Evolutionary conservation across 1,284 basidiomycete species (phyloP).

Genomic region (Austroboletus niveus): DNA sequence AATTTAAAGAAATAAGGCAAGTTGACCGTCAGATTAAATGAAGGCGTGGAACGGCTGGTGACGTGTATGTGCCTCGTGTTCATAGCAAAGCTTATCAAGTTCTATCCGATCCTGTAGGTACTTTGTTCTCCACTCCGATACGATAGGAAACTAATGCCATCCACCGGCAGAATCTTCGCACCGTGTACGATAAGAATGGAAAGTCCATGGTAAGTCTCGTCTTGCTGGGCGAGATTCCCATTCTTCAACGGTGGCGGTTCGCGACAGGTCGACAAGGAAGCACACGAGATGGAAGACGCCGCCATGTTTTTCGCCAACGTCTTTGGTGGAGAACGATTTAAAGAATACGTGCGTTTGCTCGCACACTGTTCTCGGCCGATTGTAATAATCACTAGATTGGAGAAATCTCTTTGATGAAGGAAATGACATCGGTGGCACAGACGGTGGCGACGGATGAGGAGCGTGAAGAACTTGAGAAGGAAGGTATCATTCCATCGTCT

Average conservation of each 20-base stretch:
- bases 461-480: slow-evolving; percentile 80
- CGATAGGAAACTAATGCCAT: slow-evolving; percentile 17
- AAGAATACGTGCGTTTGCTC: slow-evolving; percentile 69
- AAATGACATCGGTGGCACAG: slow-evolving; percentile 79
- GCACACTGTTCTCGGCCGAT: neutral
- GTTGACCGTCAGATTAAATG: slow-evolving; percentile 23
- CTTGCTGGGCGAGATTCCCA: slow-evolving; percentile 2
- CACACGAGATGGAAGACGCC: slow-evolving; percentile 78
- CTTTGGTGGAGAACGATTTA: slow-evolving; percentile 86
- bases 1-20: slow-evolving; percentile 92
- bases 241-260: slow-evolving; percentile 1
- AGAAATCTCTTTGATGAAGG: slow-evolving; percentile 91
- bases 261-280: slow-evolving; percentile 66
- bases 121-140: slow-evolving; percentile 16
- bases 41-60: slow-evolving; percentile 22
- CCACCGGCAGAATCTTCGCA: slow-evolving; percentile 69
- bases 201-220: slow-evolving; percentile 67
- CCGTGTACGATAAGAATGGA: slow-evolving; percentile 95
- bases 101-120: slow-evolving; percentile 71
- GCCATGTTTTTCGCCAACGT: slow-evolving; percentile 90
- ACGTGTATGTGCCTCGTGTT: slow-evolving; percentile 21
- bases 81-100: slow-evolving; percentile 88
- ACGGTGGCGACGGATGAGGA: slow-evolving; percentile 90
- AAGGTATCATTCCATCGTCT: slow-evolving; percentile 40
- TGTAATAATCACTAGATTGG: slow-evolving; percentile 61